Evolutionary conservation across 441 rosid species (phyloP), one percentile per base, ranked within the genome.

Genomic region (Eutrema salsugineum): DNA sequence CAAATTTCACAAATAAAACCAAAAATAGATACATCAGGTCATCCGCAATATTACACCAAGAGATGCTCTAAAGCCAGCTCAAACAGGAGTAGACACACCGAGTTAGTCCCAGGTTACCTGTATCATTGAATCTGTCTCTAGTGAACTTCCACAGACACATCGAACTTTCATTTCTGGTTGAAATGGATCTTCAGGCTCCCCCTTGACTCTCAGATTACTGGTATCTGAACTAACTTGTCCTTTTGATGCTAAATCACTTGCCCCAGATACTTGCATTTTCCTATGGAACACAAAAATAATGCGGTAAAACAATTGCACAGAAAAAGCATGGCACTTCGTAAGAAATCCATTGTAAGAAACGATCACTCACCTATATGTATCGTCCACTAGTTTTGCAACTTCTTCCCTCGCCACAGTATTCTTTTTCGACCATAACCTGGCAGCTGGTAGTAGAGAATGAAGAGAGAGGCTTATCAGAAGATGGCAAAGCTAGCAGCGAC

Each of bases 261-360:
- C 97, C 75, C 93, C 97, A 62, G 97, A 83, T 43, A 84, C 90
- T 85, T 90, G 97, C 97, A 90, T 88, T 83, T 96, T 96, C 77
- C 98, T 96, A 84, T 53, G 66, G 11, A 76, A 9, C 62, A 73
- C 63, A 76, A 44, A 42, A 44, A 47, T 30, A 64, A 40, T 43
- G 64, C 58, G 62, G 48, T 51, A 44, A 46, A 65, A 46, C 17
- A 20, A 64, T 24, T 28, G 0, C n/a, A 27, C 53, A 72, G 35
- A 44, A 19, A 42, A 60, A 44, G 44, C 46, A 59, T n/a, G 24
- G 66, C 20, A 48, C 14, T 47, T 5, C 8, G 1, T 35, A 10
- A 51, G 49, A 71, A 32, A 70, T 9, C 38, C 2, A 53, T 10
- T 1, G 8, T 2, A 27, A 42, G 28, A 59, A 44, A 46, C 17